phyloP scores from a whole-genome alignment of 345 rosid genomes.

The Rhodamnia argentea region DNA sequence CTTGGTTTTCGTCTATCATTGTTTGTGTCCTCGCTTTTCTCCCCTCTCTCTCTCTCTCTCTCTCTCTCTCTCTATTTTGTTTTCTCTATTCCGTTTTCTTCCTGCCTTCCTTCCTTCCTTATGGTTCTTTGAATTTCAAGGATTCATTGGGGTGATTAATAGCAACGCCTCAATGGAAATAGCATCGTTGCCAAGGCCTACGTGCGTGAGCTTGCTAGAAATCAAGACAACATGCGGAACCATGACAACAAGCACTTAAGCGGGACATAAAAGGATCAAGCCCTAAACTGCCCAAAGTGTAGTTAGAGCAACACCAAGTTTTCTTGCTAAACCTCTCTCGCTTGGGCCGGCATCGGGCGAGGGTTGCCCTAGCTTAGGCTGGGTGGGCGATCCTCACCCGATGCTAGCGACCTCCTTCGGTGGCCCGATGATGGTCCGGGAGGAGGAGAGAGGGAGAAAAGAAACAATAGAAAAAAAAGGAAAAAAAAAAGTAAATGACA shows the following conservation, averaged over 20 bases:
- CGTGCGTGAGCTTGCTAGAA: not conserved
- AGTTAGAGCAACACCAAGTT: slow-evolving; percentile 89
- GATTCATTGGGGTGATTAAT: slow-evolving; percentile 9
- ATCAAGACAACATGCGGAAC: not conserved
- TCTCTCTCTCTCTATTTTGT: too few species aligned
- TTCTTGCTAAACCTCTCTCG: slow-evolving; percentile 89
- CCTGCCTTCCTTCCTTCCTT: not conserved
- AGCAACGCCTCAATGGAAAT: slow-evolving; percentile 12
- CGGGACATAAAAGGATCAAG: slow-evolving; percentile 68
- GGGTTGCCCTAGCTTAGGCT: too few species aligned
- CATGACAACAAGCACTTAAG: not conserved
- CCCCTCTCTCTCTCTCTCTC: too few species aligned
- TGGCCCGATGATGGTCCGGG: too few species aligned
- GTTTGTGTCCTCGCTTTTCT: not conserved
- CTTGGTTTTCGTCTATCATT: not conserved
- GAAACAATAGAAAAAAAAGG: too few species aligned
- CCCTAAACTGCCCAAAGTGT: slow-evolving; percentile 90
- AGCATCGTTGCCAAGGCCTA: slow-evolving; percentile 6
- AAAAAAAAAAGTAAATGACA: too few species aligned
- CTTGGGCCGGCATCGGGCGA: too few species aligned
- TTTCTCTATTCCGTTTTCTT: not conserved
- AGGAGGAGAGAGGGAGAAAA: too few species aligned
- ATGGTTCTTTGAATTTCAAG: slow-evolving; percentile 1
- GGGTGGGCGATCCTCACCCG: too few species aligned
- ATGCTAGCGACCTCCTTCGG: too few species aligned